Evolutionary conservation across 2,329 filamentous ascomycete genomes (phyloP).

Genomic region (Alternaria sp.): DNA sequence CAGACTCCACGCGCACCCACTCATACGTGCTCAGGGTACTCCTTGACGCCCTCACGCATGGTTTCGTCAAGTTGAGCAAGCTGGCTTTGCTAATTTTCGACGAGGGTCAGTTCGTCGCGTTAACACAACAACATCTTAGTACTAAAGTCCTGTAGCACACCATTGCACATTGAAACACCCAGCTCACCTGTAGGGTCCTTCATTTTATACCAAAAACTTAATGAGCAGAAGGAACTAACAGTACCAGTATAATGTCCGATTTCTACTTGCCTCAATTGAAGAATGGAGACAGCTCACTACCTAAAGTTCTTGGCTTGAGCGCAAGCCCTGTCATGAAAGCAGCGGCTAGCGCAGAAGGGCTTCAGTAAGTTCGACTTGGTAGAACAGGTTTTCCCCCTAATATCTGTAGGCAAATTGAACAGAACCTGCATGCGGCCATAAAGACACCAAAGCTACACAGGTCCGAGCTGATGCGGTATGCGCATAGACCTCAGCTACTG

Average conservation of each 20-base stretch:
- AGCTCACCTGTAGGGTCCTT: conserved; percentile 58
- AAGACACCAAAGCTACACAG: conserved; percentile 73
- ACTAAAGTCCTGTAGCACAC: conserved; percentile 66
- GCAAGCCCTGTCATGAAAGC: conserved; percentile 78
- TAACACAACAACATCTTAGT: not conserved
- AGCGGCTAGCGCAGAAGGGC: conserved; percentile 55
- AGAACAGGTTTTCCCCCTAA: conserved; percentile 22
- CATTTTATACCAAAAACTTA: not conserved
- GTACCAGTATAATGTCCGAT: conserved; percentile 68
- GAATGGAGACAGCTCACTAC: conserved; percentile 51
- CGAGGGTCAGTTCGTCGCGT: conserved; percentile 67
- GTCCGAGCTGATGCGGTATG: conserved; percentile 72
- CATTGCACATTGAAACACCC: conserved; percentile 72
- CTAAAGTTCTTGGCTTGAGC: conserved; percentile 78
- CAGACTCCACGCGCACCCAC: not conserved
- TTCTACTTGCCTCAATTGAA: conserved; percentile 68
- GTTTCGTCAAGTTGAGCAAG: conserved; percentile 70
- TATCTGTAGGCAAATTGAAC: conserved; percentile 64
- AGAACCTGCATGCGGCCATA: conserved; percentile 73
- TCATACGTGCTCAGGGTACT: conserved; percentile 58
- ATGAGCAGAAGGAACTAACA: not conserved
- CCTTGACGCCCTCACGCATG: conserved; percentile 76
- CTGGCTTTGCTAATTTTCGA: conserved; percentile 81
- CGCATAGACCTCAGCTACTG: conserved; percentile 70
- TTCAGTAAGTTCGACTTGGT: conserved; percentile 54